These are phyloP conservation scores for Kregervanrija fluxuum DNA, from an alignment of 805 yeast species.

Conservation along the genomic window DNA sequence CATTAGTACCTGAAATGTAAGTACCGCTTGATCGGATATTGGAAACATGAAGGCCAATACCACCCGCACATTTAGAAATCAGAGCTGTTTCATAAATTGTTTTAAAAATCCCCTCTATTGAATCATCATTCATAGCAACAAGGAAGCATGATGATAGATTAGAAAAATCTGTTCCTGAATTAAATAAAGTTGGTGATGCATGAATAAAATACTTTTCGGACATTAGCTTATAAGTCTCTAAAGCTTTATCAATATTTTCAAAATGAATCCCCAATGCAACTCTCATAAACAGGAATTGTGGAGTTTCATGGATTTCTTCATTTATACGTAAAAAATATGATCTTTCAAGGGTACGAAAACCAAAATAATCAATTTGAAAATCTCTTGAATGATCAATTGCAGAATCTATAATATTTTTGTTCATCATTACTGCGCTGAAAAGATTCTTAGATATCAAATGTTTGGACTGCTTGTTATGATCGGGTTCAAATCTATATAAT, in stretches of 20 bases:
- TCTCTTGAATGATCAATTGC: slow-evolving; percentile 72
- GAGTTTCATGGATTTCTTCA: slow-evolving; percentile 76
- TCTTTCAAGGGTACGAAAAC: slow-evolving; percentile 85
- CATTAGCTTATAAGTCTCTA: slow-evolving; percentile 85
- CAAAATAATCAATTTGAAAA: slow-evolving; percentile 73
- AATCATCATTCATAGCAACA: slow-evolving; percentile 87
- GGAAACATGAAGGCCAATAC: slow-evolving; percentile 85
- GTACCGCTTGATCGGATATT: slow-evolving; percentile 84
- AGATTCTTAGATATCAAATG: slow-evolving; percentile 61
- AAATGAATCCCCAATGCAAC: slow-evolving; percentile 91
- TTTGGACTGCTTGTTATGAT: slow-evolving; percentile 45
- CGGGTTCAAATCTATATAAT: slow-evolving; percentile 45
- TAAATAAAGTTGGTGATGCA: slow-evolving; percentile 92
- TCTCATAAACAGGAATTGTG: slow-evolving; percentile 85
- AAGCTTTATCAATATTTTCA: slow-evolving; percentile 49
- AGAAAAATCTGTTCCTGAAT: slow-evolving; percentile 83
- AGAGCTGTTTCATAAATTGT: slow-evolving; percentile 84
- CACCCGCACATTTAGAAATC: slow-evolving; percentile 93
- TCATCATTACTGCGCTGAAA: slow-evolving; percentile 46
- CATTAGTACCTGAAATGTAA: slow-evolving; percentile 86
- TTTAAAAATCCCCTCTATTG: slow-evolving; percentile 90
- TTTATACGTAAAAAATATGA: slow-evolving; percentile 67
- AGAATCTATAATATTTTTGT: slow-evolving; percentile 56
- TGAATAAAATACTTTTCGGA: slow-evolving; percentile 83
- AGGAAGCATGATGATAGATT: slow-evolving; percentile 90